A percentile compares a stretch with the other conserved stretches of the same genome.
Conservation (phyloP, 345 rosid genomes). For the Acer negundo region DNA sequence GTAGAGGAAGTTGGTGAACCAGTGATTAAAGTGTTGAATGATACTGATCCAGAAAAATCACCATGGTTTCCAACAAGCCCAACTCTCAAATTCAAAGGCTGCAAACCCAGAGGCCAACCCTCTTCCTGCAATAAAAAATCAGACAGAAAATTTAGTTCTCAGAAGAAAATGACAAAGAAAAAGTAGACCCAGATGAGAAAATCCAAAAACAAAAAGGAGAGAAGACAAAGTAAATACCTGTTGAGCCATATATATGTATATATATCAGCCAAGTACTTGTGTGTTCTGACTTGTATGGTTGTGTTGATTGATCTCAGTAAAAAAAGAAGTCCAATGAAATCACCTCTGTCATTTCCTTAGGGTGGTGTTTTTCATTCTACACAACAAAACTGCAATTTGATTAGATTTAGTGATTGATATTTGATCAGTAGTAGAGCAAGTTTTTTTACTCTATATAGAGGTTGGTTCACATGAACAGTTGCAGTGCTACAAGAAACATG, state of each 20-base stretch:
- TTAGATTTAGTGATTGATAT: conserved; percentile 12
- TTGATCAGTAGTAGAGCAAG: not conserved
- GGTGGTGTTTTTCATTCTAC: conserved; percentile 14
- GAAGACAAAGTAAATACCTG: conserved; percentile 36
- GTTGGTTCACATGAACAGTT: not conserved
- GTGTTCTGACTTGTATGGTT: not conserved
- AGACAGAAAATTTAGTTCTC: not conserved
- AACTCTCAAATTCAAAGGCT: conserved; percentile 42
- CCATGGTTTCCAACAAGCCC: conserved; percentile 32
- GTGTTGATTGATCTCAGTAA: conserved; percentile 22
- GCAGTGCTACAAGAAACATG: not conserved
- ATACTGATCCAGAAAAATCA: conserved; percentile 39
- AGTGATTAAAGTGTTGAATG: conserved; percentile 47
- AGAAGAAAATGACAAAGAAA: conserved; percentile 10
- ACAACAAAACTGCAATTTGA: conserved; percentile 11
- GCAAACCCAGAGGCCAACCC: conserved; percentile 60
- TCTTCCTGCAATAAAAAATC: conserved; percentile 36
- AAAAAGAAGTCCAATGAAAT: conserved; percentile 16
- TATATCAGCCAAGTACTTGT: conserved; percentile 7
- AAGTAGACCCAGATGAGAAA: conserved; percentile 2
- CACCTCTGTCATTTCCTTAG: conserved; percentile 23
- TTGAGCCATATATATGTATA: conserved; percentile 26
- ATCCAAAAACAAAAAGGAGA: conserved; percentile 11
- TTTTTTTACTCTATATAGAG: not conserved
- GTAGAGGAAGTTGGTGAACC: conserved; percentile 46